These are phyloP conservation scores for Urtica urens DNA, from an alignment of 306 rosid genomes.

Conservation along the genomic window DNA sequence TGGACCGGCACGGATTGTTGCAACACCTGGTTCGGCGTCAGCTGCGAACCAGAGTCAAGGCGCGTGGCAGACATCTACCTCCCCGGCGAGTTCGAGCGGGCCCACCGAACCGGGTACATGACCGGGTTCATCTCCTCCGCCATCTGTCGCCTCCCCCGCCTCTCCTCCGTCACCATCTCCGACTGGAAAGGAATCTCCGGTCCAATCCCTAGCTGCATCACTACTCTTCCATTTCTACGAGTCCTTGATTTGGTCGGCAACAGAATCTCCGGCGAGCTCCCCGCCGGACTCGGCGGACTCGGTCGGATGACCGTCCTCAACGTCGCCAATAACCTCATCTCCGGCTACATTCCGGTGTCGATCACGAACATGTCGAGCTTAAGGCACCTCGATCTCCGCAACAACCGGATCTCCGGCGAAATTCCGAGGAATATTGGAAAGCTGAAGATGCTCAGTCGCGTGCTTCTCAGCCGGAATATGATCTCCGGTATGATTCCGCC, in stretches of 20 bases:
- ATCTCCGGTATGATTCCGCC: conserved; percentile 45
- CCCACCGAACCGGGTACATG: conserved; percentile 69
- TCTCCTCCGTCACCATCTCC: conserved; percentile 60
- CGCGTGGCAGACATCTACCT: conserved; percentile 83
- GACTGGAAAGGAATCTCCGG: conserved; percentile 96
- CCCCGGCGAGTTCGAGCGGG: conserved; percentile 59
- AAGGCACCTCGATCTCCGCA: conserved; percentile 79
- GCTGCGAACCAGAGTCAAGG: conserved; percentile 50
- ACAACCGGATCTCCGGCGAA: conserved; percentile 51
- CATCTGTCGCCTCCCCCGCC: conserved; percentile 57
- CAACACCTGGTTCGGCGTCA: conserved; percentile 67
- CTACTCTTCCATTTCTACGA: conserved; percentile 57
- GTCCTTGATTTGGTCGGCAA: conserved; percentile 79
- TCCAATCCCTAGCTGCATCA: conserved; percentile 58
- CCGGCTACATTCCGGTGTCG: conserved; percentile 54
- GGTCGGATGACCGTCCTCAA: conserved; percentile 56
- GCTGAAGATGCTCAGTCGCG: conserved; percentile 70
- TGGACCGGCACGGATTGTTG: conserved; percentile 86
- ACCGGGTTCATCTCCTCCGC: conserved; percentile 63
- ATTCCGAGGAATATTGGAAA: conserved; percentile 37
- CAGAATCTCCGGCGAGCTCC: conserved; percentile 43
- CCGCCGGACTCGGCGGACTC: conserved; percentile 49
- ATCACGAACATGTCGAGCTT: conserved; percentile 32
- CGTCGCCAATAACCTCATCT: conserved; percentile 62
- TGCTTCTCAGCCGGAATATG: conserved; percentile 55